Conservation (phyloP, 2,329 filamentous ascomycete genomes). For the Sarocladium kiliense region DNA sequence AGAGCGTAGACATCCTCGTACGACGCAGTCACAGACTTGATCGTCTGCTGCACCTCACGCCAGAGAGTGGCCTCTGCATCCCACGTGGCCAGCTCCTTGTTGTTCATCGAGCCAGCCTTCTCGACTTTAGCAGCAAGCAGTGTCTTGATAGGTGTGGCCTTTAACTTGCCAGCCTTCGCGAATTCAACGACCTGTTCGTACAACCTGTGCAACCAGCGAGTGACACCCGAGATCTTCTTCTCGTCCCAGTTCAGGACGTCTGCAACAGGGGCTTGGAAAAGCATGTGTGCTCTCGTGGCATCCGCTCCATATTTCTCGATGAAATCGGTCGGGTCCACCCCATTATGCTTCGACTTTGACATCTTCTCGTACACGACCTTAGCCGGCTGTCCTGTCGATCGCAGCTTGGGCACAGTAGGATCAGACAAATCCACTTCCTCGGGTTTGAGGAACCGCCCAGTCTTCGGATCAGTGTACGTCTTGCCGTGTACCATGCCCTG, state of each 20-base stretch:
- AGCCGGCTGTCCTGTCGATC: conserved; percentile 52
- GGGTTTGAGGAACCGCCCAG: conserved; percentile 70
- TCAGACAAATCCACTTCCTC: conserved; percentile 64
- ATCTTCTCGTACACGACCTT: conserved; percentile 79
- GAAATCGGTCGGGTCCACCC: conserved; percentile 72
- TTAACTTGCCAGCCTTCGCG: neutral
- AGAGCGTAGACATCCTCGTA: conserved; percentile 69
- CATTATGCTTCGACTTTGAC: conserved; percentile 93
- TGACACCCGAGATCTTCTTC: conserved; percentile 72
- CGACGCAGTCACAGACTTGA: conserved; percentile 61
- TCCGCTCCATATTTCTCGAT: conserved; percentile 76
- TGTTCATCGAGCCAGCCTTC: conserved; percentile 24
- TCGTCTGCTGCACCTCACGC: conserved; percentile 61
- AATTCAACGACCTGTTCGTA: conserved; percentile 46
- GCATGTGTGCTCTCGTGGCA: conserved; percentile 76
- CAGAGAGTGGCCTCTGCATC: conserved; percentile 51
- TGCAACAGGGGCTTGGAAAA: conserved; percentile 81
- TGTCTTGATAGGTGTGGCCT: conserved; percentile 18
- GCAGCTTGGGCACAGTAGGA: conserved; percentile 53
- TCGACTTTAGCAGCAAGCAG: conserved; percentile 32
- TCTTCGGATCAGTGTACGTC: conserved; percentile 71
- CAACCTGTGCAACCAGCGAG: conserved; percentile 71
- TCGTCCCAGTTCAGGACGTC: conserved; percentile 89
- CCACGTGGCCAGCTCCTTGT: conserved; percentile 30
- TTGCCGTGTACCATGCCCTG: conserved; percentile 93